Percentiles rank a stretch among this genome's conserved stretches.
phyloP scores from a whole-genome alignment of 2,329 filamentous ascomycete species.

The Beauveria australis region DNA sequence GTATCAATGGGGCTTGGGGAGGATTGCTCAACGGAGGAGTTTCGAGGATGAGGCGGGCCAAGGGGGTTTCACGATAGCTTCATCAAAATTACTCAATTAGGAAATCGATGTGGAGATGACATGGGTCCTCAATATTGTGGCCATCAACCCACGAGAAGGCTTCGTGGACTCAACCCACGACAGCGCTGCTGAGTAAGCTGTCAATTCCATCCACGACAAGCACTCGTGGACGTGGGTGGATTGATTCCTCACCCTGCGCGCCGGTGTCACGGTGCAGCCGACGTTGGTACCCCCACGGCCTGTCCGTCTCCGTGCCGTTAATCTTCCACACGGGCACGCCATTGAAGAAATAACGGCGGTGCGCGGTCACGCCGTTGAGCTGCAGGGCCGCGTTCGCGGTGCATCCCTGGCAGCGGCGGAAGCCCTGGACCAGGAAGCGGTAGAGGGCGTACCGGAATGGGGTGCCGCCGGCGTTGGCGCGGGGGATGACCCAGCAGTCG shows the following conservation, averaged over 20 bases:
- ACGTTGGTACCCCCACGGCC: no score
- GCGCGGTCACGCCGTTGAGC: no score
- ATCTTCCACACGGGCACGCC: no score
- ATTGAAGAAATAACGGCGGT: no score
- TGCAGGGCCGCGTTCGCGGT: no score
- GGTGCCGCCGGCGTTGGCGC: no score
- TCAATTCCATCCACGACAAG: not conserved
- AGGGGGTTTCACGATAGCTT: not conserved
- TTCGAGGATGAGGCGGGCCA: not conserved
- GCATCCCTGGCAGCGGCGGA: no score
- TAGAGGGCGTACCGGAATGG: no score
- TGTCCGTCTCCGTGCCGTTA: no score
- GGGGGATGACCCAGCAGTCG: no score
- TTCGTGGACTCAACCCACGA: not conserved
- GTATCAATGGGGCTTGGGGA: not conserved
- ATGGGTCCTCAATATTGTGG: not conserved
- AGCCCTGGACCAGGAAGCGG: no score
- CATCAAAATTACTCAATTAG: not conserved
- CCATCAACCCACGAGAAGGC: not conserved
- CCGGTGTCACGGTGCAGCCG: no score
- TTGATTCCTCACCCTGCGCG: not conserved
- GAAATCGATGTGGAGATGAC: not conserved
- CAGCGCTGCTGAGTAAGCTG: not conserved
- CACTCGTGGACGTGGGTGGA: not conserved
- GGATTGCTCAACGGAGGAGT: not conserved